Base-by-base conservation (phyloP, 257 asterid species). In the Echium plantagineum region DNA sequence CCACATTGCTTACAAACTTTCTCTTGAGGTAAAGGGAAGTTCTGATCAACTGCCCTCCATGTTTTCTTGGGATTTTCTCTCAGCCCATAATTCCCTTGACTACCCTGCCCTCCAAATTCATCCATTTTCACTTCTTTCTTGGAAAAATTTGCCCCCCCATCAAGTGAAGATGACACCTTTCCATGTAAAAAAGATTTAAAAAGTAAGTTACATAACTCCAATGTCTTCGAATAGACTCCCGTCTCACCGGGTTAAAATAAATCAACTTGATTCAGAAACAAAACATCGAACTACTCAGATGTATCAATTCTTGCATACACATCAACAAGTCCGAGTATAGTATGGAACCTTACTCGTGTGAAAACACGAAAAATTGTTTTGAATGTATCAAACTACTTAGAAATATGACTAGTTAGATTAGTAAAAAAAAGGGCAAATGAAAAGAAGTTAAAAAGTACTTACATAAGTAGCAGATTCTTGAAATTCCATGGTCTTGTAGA, bases 21-120 rank as follows among this genome's bases (percentile, higher is more conserved):
- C 63, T 82, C 95, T 60, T 66, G 76, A 22, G 79, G 71, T 67
- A 73, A 42, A 17, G 86, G 87, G 47, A 56, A 59, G 48, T 66
- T 75, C 0, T 83, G 66, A 76, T 73, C 85, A 10, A 56, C 83
- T 12, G 85, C 89, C 32, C 95, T 81, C 94, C 91, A 83, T 2
- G 98, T 83, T 69, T 76, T 90, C 83, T 73, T 87, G 57, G 97
- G 97, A 75, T 90, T 90, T 65, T 90, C 97, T 61, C 97, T 75
- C 9, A 90, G 75, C 0, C 80, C 94, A 65, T 89, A 90, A 28
- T 42, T 42, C 2, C 49, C 49, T 42, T 42, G 49, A 42, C 71
- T 35, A 35, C 46, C 2, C 13, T 35, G 46, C 46, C 46, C 46
- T 8, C 46, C 90, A 58, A 74, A 54, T 26, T 78, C 95, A 60